phyloP scores from a whole-genome alignment of 768 basidiomycete species.

The Amanita molliuscula region DNA sequence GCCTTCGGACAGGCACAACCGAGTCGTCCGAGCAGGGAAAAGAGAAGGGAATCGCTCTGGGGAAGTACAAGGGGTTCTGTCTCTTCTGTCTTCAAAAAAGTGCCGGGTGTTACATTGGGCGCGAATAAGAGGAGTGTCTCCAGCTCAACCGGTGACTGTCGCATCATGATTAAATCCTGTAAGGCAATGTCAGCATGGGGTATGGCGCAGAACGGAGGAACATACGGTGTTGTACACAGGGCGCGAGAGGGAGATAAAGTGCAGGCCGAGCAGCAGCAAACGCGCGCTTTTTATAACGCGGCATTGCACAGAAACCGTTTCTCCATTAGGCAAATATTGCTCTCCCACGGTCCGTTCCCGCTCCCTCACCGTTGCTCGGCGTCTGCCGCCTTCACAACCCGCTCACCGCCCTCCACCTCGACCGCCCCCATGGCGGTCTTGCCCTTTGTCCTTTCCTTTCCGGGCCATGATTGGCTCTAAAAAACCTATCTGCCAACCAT shows the following conservation, averaged over 20 bases:
- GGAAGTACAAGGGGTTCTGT: conserved; percentile 15
- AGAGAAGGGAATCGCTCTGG: conserved; percentile 34
- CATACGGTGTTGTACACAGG: conserved; percentile 2
- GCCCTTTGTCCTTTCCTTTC: conserved; percentile 1
- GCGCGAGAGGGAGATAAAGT: not conserved
- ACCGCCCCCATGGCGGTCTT: not conserved
- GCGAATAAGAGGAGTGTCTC: conserved; percentile 5
- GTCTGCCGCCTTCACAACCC: not conserved
- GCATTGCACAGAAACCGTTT: not conserved
- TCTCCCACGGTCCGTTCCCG: not conserved
- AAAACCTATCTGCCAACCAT: not conserved
- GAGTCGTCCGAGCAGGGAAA: conserved; percentile 38
- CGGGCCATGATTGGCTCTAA: not conserved
- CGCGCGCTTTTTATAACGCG: not conserved
- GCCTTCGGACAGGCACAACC: conserved; percentile 25
- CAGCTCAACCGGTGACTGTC: not conserved
- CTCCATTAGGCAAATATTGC: not conserved
- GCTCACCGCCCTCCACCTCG: not conserved
- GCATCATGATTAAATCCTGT: not conserved
- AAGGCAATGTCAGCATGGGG: not conserved
- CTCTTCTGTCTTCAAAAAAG: conserved; percentile 6
- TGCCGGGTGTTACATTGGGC: conserved; percentile 7
- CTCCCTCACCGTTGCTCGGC: too few species aligned
- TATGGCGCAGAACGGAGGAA: not conserved
- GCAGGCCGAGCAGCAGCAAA: not conserved